These are phyloP conservation scores for Lactifluus volemus DNA, from an alignment of 768 basidiomycete genomes.

Conservation along the genomic window DNA sequence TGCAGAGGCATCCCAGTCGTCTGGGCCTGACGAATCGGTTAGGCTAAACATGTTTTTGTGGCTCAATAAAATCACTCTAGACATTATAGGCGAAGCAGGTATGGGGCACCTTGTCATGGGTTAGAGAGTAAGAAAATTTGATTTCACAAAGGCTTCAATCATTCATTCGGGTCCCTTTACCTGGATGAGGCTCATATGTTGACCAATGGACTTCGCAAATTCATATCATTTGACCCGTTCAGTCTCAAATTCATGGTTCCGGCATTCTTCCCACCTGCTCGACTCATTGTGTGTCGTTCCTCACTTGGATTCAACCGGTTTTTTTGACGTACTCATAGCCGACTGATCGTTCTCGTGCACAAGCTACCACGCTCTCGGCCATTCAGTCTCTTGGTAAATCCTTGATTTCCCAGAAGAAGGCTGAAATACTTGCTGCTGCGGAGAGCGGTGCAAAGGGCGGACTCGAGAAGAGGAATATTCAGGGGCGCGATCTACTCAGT, in stretches of 20 bases:
- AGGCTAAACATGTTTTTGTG: constrained; percentile 1
- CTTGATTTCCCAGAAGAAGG: constrained; percentile 28
- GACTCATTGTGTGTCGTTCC: constrained; percentile 6
- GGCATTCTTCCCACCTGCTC: neutral
- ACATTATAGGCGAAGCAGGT: constrained; percentile 15
- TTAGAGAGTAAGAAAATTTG: neutral
- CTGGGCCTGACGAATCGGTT: constrained; percentile 1
- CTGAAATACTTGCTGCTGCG: constrained; percentile 25
- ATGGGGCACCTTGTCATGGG: neutral
- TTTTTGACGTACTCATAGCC: constrained; percentile 3
- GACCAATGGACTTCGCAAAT: constrained; percentile 7
- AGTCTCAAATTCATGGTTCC: constrained; percentile 1
- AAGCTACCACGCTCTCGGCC: neutral
- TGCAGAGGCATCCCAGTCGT: neutral
- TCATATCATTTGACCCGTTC: constrained; percentile 6
- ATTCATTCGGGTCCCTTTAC: constrained; percentile 8
- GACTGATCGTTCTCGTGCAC: neutral
- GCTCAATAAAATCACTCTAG: constrained; percentile 13
- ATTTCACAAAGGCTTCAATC: constrained; percentile 7
- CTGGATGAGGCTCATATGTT: neutral
- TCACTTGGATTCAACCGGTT: neutral
- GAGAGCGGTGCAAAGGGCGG: constrained; percentile 18
- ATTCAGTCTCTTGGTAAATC: constrained; percentile 25
- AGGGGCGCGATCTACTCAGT: constrained; percentile 48
- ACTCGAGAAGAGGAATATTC: constrained; percentile 28